A percentile compares a stretch with the other conserved stretches of the same genome.
Conservation (phyloP, 108 stramenopile genomes). For the Cyclotella sp. region DNA sequence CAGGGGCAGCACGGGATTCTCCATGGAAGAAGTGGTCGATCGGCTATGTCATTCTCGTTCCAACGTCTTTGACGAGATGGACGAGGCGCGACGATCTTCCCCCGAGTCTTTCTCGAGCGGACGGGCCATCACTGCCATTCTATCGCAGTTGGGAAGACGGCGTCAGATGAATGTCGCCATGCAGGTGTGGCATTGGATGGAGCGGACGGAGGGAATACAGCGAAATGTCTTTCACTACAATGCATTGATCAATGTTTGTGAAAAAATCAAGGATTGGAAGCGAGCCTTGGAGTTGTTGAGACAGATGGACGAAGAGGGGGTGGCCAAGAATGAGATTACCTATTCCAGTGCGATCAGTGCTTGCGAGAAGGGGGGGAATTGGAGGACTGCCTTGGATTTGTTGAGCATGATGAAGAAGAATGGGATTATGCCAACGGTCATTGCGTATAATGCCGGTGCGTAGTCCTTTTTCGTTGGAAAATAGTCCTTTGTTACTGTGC, state of each 20-base stretch:
- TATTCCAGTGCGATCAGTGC: conserved; percentile 85
- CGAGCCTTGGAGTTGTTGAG: conserved; percentile 70
- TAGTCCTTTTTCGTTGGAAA: background rate
- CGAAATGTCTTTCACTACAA: conserved; percentile 85
- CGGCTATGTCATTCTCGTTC: conserved; percentile 56
- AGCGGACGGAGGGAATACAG: conserved; percentile 49
- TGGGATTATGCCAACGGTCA: conserved; percentile 73
- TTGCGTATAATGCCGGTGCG: conserved; percentile 80
- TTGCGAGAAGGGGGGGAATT: conserved; percentile 88
- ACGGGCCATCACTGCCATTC: conserved; percentile 76
- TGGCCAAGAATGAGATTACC: conserved; percentile 88
- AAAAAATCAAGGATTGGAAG: conserved; percentile 76
- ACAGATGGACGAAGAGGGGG: conserved; percentile 77
- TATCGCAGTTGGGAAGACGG: conserved; percentile 72
- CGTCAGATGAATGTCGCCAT: conserved; percentile 70
- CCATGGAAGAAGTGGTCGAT: conserved; percentile 69
- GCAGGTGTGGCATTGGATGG: conserved; percentile 83
- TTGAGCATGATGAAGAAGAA: conserved; percentile 82
- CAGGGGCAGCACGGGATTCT: conserved; percentile 36
- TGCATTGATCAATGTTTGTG: conserved; percentile 81
- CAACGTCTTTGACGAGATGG: conserved; percentile 67
- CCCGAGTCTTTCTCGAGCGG: conserved; percentile 71
- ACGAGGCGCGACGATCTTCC: conserved; percentile 53
- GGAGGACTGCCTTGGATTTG: conserved; percentile 79
- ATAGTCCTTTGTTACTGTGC: no score